A percentile compares a stretch with the other conserved stretches of the same genome.
Conservation (phyloP, 2,329 filamentous ascomycete species). For the Scleromitrula shiraiana region DNA sequence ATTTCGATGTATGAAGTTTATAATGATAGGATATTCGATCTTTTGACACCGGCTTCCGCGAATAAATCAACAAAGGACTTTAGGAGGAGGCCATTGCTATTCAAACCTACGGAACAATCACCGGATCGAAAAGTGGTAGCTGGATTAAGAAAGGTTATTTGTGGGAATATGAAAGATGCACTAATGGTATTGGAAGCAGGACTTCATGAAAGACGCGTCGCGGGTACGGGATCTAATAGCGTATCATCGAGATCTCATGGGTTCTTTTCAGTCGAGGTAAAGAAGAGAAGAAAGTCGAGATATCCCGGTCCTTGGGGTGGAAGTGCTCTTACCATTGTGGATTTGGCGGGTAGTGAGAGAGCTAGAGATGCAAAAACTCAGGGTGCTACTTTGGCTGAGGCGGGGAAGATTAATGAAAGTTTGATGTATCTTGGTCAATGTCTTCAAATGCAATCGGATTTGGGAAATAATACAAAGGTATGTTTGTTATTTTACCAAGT, state of each 20-base stretch:
- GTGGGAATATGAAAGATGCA: constrained; percentile 72
- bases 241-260: constrained; percentile 88
- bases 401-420: constrained; percentile 96
- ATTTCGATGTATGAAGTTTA: constrained; percentile 99
- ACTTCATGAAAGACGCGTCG: constrained; percentile 75
- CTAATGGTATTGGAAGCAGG: constrained; percentile 85
- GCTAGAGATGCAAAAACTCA: constrained; percentile 91
- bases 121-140: constrained; percentile 92
- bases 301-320: constrained; percentile 60
- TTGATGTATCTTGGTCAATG: constrained; percentile 98
- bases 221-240: constrained; percentile 88
- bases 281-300: constrained; percentile 57
- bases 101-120: constrained; percentile 84
- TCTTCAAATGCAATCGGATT: constrained; percentile 86
- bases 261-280: constrained; percentile 93
- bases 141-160: constrained; percentile 83
- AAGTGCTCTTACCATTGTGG: constrained; percentile 78
- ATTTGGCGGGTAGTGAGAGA: constrained; percentile 87
- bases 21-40: constrained; percentile 95
- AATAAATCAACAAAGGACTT: constrained; percentile 58
- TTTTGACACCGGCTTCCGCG: constrained; percentile 60
- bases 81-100: constrained; percentile 73
- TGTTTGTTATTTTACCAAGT: constrained; percentile 12
- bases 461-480: constrained; percentile 66
- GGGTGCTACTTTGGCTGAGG: constrained; percentile 85